Percentiles rank a stretch among this genome's conserved stretches.
Evolutionary conservation across 768 basidiomycete genomes (phyloP).

Genomic region (Tylopilus cervinicoccineus): DNA sequence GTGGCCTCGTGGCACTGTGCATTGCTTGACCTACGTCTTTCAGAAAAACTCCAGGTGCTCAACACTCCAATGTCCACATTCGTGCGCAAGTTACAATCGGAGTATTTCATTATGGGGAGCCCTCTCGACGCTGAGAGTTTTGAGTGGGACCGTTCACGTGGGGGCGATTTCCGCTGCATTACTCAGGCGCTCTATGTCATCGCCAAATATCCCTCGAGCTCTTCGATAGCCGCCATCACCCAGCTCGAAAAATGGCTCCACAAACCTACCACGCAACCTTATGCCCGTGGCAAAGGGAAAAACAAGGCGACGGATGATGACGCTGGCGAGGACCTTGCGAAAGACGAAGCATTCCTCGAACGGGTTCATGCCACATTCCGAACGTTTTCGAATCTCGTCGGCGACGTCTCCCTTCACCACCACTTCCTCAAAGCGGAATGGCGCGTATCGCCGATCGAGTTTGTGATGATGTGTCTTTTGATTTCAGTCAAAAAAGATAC

Average conservation of each 20-base stretch:
- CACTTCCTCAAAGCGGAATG: conserved; percentile 38
- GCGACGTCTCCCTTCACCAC: conserved; percentile 31
- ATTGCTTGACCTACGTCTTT: background rate
- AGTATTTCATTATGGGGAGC: conserved; percentile 41
- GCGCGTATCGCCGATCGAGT: conserved; percentile 67
- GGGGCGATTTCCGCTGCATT: conserved; percentile 56
- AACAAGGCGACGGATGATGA: conserved; percentile 17
- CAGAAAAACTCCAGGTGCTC: conserved; percentile 68
- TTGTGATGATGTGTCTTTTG: conserved; percentile 53
- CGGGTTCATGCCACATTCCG: conserved; percentile 41
- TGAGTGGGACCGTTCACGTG: conserved; percentile 50
- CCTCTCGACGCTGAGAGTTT: conserved; percentile 34
- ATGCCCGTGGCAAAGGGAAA: conserved; percentile 11
- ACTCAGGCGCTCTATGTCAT: conserved; percentile 52
- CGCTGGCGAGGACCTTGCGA: conserved; percentile 20
- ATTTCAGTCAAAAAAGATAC: conserved; percentile 46
- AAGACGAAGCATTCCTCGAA: conserved; percentile 31
- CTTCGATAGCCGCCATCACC: conserved; percentile 28
- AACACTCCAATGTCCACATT: conserved; percentile 54
- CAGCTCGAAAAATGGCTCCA: conserved; percentile 52
- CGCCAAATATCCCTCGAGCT: conserved; percentile 36
- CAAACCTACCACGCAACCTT: conserved; percentile 12
- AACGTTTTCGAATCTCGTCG: conserved; percentile 44
- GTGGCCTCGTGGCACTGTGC: background rate
- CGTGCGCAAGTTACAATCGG: conserved; percentile 50